Evolutionary conservation across 345 rosid genomes (phyloP).

Genomic region (Chamaenerion angustifolium): DNA sequence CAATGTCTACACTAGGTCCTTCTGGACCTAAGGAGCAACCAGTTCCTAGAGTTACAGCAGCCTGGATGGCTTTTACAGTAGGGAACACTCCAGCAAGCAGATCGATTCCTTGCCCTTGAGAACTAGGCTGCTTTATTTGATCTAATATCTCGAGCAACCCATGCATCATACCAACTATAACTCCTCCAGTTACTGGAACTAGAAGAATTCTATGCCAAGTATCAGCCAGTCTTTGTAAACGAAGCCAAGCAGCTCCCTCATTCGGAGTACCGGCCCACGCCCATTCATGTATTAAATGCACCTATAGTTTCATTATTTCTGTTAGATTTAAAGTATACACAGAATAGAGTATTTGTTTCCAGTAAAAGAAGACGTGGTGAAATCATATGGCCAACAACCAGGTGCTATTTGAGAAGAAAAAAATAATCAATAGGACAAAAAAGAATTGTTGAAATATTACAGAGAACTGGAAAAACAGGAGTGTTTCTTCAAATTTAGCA

Average conservation of each 20-base stretch:
- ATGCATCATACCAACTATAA: constrained; percentile 97
- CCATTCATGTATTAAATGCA: constrained; percentile 89
- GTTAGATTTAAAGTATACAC: neutral
- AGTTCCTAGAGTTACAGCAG: constrained; percentile 88
- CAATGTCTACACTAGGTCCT: constrained; percentile 97
- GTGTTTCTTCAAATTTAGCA: no score
- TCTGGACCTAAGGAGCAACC: constrained; percentile 97
- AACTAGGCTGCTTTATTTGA: constrained; percentile 64
- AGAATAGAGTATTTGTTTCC: neutral
- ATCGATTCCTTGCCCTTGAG: constrained; percentile 67
- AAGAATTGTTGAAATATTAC: no score
- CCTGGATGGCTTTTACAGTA: constrained; percentile 78
- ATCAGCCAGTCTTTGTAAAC: constrained; percentile 67
- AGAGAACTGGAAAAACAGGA: no score
- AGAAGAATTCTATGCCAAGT: constrained; percentile 97
- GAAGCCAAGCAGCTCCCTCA: constrained; percentile 98
- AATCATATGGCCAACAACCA: no score
- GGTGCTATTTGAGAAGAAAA: no score
- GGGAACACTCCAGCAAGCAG: constrained; percentile 79
- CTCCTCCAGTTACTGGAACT: constrained; percentile 86
- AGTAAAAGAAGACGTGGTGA: no score
- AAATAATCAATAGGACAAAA: no score
- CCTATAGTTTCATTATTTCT: constrained; percentile 18
- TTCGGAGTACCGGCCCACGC: constrained; percentile 98
- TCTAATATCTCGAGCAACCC: constrained; percentile 81